Evolutionary conservation across 2,329 filamentous ascomycete species (phyloP).

Genomic region (Talaromyces atroroseus): DNA sequence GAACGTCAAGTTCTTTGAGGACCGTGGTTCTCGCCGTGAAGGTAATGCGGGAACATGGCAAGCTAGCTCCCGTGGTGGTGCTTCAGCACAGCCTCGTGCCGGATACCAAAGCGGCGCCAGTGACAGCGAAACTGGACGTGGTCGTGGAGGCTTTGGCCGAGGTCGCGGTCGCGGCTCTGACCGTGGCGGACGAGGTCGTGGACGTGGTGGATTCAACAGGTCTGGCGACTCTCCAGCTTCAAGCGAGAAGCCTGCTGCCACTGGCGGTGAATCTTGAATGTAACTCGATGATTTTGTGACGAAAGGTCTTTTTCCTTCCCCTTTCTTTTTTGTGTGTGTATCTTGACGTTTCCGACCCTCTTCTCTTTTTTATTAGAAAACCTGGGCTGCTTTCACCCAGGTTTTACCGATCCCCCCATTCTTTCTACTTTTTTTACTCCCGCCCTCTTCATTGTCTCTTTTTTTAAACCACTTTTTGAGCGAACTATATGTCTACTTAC

Average conservation of each 20-base stretch:
- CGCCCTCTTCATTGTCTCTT: constrained; percentile 19
- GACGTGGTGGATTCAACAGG: constrained; percentile 36
- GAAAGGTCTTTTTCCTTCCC: constrained; percentile 8
- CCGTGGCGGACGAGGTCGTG: constrained; percentile 55
- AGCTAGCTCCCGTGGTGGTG: constrained; percentile 55
- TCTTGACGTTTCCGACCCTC: constrained; percentile 18
- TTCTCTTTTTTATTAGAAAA: constrained; percentile 13
- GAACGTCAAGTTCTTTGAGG: constrained; percentile 76
- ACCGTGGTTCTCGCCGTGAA: constrained; percentile 50
- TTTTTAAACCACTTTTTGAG: constrained; percentile 18
- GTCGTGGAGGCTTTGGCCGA: constrained; percentile 53
- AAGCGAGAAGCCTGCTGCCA: constrained; percentile 31
- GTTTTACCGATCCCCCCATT: constrained; percentile 1
- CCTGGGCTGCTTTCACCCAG: not conserved
- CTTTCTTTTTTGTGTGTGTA: not conserved
- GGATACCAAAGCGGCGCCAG: constrained; percentile 84
- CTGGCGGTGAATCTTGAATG: constrained; percentile 27
- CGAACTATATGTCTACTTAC: constrained; percentile 15
- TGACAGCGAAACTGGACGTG: constrained; percentile 60
- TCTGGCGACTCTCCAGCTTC: constrained; percentile 41
- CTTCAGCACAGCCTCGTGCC: constrained; percentile 58
- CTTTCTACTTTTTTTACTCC: not conserved
- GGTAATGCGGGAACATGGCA: constrained; percentile 52
- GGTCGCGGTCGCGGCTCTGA: constrained; percentile 51
- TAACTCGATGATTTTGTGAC: constrained; percentile 14